phyloP scores from a whole-genome alignment of 2,329 filamentous ascomycete species.

The Phyllosticta paracitricarpa region DNA sequence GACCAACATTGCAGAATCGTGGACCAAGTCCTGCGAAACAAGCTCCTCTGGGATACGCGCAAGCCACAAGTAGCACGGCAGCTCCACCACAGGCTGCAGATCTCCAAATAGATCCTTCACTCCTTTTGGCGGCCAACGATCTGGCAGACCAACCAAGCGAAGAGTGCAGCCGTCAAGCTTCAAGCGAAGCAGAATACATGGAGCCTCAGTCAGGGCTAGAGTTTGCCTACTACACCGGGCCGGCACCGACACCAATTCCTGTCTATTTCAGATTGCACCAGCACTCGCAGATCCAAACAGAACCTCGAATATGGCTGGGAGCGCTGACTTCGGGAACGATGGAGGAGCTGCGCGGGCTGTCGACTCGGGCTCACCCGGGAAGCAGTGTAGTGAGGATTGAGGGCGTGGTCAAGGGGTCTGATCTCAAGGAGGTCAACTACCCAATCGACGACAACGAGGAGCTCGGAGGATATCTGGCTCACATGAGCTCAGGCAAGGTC shows the following conservation, averaged over 20 bases:
- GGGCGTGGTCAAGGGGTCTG: slow-evolving; percentile 48
- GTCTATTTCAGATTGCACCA: slow-evolving; percentile 62
- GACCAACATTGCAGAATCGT: not conserved
- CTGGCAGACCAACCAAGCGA: slow-evolving; percentile 16
- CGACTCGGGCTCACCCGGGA: slow-evolving; percentile 51
- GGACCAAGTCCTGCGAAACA: not conserved
- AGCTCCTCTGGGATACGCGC: slow-evolving; percentile 4
- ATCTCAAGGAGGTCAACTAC: slow-evolving; percentile 49
- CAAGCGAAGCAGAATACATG: slow-evolving; percentile 1
- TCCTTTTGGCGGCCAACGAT: slow-evolving; percentile 48
- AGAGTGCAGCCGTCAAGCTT: not conserved
- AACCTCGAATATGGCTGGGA: slow-evolving; percentile 53
- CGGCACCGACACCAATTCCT: slow-evolving; percentile 32
- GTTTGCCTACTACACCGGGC: slow-evolving; percentile 10
- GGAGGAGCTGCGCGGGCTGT: slow-evolving; percentile 52
- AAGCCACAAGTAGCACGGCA: slow-evolving; percentile 13
- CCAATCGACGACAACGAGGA: slow-evolving; percentile 62
- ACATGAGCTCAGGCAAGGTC: slow-evolving; percentile 47
- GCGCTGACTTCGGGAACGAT: slow-evolving; percentile 51
- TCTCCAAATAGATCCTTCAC: slow-evolving; percentile 54
- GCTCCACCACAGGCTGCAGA: slow-evolving; percentile 33
- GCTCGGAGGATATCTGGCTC: slow-evolving; percentile 59
- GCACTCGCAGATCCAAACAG: slow-evolving; percentile 45
- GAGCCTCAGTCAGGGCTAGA: not conserved
- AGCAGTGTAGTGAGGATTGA: slow-evolving; percentile 53